Evolutionary conservation across 148 eudicot genomes (phyloP), one percentile per base, ranked within the genome.

Genomic region (Simmondsia chinensis): DNA sequence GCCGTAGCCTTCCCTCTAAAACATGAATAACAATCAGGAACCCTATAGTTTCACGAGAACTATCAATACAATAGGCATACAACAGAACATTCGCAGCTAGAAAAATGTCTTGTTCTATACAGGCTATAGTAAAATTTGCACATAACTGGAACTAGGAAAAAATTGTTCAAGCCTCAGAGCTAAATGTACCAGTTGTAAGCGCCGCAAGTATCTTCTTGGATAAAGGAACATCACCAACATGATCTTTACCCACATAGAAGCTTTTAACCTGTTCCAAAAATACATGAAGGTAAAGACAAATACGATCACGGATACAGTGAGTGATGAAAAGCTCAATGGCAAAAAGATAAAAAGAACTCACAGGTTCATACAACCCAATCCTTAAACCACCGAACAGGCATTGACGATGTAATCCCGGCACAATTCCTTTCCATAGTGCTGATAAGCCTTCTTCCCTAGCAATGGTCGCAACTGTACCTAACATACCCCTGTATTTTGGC

Each of bases 381-480:
- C 99, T 76, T 47, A 91, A 40, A 46, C 99, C 95, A 59, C 99
- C 99, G 60, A 56, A 85, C 58, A 91, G 45, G 51, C 95, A 91
- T 62, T 91, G 97, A 43, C 97, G 94, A 66, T 91, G 97, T 39
- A 91, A 44, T 45, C 97, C 97, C 8, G 97, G 97, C 22, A 91
- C 79, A 50, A 91, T 79, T 61, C 97, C 97, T 67, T 91, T 91
- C 99, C 95, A 91, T 4, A 91, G 84, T 20, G 99, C 63, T 15
- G 88, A 36, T 12, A 75, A 17, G 22, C 95, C 95, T 75, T 91
- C 99, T 70, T 91, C 99, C 57, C 71, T 76, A 0, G 88, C 99
- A 60, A 91, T 85, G 28, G 95, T 91, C 20, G 46, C 75, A 35
- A 91, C 99, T 25, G 99, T 91, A 52, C 99, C 99, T 9, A 91